phyloP scores from a whole-genome alignment of 805 yeast genomes.

The Candida incommunis region DNA sequence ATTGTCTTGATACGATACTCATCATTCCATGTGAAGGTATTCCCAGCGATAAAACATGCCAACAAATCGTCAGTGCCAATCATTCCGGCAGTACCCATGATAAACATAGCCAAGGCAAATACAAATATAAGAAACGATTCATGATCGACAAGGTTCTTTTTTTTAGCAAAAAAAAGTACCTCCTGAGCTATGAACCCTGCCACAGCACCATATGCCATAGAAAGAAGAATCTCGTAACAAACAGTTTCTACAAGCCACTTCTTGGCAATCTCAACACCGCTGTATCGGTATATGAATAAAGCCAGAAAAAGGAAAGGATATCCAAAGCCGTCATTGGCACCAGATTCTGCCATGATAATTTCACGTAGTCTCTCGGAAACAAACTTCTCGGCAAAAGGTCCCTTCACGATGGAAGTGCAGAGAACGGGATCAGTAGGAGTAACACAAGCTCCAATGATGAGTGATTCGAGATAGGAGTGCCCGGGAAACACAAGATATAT shows the following conservation, averaged over 20 bases:
- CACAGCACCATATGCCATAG: constrained; percentile 32
- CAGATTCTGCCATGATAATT: constrained; percentile 55
- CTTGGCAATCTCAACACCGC: constrained; percentile 39
- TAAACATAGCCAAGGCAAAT: constrained; percentile 40
- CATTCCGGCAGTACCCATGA: constrained; percentile 48
- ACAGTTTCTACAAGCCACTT: constrained; percentile 51
- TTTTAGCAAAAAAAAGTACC: constrained; percentile 39
- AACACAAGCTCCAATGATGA: constrained; percentile 53
- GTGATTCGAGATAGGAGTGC: constrained; percentile 37
- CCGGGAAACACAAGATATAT: constrained; percentile 49
- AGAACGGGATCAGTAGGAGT: constrained; percentile 71
- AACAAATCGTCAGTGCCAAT: constrained; percentile 59
- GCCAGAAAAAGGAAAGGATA: constrained; percentile 53
- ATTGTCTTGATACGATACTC: constrained; percentile 45
- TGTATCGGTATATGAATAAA: constrained; percentile 36
- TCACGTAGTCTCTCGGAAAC: constrained; percentile 51
- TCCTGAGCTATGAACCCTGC: constrained; percentile 39
- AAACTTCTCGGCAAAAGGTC: constrained; percentile 47
- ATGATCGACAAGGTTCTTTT: constrained; percentile 38
- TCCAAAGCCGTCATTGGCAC: constrained; percentile 55
- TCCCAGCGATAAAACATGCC: constrained; percentile 62
- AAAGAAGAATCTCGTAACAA: constrained; percentile 48
- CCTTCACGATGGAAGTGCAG: constrained; percentile 61
- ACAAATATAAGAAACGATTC: constrained; percentile 45
- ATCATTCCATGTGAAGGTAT: constrained; percentile 64